These are phyloP conservation scores for Solidago caesia DNA, from an alignment of 129 eudicot species.

Conservation along the genomic window DNA sequence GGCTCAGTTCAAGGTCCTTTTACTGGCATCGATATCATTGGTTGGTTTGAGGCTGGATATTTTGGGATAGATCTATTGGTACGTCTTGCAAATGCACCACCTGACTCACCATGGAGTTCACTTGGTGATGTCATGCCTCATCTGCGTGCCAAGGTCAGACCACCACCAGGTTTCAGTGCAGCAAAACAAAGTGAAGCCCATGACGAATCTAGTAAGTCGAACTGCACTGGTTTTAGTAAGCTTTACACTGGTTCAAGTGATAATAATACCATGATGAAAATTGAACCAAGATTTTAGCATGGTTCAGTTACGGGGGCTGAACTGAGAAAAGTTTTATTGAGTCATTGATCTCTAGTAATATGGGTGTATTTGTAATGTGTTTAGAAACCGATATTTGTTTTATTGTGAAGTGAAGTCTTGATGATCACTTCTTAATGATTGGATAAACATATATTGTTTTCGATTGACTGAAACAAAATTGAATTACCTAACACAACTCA, in stretches of 20 bases:
- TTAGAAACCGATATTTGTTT: too few relatives aligned
- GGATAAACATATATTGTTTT: too few relatives aligned
- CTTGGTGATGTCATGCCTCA: conserved; percentile 99
- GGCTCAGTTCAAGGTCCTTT: conserved; percentile 97
- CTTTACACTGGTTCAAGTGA: conserved; percentile 46
- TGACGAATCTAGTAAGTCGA: conserved; percentile 44
- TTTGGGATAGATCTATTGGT: conserved; percentile 88
- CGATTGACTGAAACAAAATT: too few relatives aligned
- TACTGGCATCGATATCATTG: conserved; percentile 80
- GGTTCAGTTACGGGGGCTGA: conserved; percentile 61
- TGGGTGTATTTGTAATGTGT: conserved; percentile 3
- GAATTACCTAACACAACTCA: too few relatives aligned
- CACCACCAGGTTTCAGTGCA: conserved; percentile 90
- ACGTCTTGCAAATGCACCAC: conserved; percentile 76
- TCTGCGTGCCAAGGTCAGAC: conserved; percentile 77
- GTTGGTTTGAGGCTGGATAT: conserved; percentile 97
- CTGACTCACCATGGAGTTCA: conserved; percentile 53
- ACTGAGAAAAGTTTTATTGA: conserved; percentile 61
- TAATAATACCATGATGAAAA: conserved; percentile 37
- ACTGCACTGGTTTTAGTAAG: conserved; percentile 38
- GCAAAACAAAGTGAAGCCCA: conserved; percentile 57
- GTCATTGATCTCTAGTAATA: conserved; percentile 67
- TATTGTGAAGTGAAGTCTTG: too few relatives aligned
- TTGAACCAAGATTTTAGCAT: conserved; percentile 34
- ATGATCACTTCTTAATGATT: too few relatives aligned